These are phyloP conservation scores for Lophiotrema nucula DNA, from an alignment of 495 filamentous ascomycete species.

Conservation along the genomic window DNA sequence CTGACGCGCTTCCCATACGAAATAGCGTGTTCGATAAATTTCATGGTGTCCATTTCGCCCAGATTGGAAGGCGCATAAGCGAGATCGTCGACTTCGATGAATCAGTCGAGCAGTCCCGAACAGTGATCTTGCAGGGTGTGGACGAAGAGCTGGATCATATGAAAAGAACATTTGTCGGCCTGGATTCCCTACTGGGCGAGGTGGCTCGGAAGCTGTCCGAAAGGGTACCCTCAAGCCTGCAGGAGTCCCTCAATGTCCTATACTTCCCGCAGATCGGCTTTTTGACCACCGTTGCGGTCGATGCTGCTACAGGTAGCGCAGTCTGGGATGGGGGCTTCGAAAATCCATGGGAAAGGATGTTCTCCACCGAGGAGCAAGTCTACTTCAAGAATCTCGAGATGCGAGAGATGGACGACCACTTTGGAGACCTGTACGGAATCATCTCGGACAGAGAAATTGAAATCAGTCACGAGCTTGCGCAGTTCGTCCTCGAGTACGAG, in stretches of 20 bases:
- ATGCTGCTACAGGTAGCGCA: conserved; percentile 59
- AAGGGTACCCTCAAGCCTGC: conserved; percentile 60
- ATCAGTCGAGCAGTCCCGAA: conserved; percentile 70
- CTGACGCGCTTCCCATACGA: conserved; percentile 54
- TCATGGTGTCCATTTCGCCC: conserved; percentile 51
- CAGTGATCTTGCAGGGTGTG: conserved; percentile 69
- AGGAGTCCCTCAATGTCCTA: conserved; percentile 69
- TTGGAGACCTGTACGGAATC: conserved; percentile 79
- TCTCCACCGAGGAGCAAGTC: conserved; percentile 65
- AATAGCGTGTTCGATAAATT: conserved; percentile 55
- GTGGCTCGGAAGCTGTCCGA: conserved; percentile 41
- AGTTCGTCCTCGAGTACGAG: conserved; percentile 69
- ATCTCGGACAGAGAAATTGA: conserved; percentile 94
- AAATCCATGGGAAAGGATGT: conserved; percentile 73
- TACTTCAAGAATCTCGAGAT: conserved; percentile 90
- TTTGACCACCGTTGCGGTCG: conserved; percentile 70
- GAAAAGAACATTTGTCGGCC: conserved; percentile 73
- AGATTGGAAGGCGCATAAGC: conserved; percentile 67
- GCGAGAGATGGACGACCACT: conserved; percentile 75
- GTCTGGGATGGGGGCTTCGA: conserved; percentile 62
- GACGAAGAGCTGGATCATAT: conserved; percentile 75
- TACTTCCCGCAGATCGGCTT: conserved; percentile 93
- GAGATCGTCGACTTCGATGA: conserved; percentile 76
- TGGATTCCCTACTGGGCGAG: conserved; percentile 66
- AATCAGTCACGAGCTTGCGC: conserved; percentile 75